Base-by-base conservation (phyloP, 2,329 filamentous ascomycete species). In the Thelonectria discophora region DNA sequence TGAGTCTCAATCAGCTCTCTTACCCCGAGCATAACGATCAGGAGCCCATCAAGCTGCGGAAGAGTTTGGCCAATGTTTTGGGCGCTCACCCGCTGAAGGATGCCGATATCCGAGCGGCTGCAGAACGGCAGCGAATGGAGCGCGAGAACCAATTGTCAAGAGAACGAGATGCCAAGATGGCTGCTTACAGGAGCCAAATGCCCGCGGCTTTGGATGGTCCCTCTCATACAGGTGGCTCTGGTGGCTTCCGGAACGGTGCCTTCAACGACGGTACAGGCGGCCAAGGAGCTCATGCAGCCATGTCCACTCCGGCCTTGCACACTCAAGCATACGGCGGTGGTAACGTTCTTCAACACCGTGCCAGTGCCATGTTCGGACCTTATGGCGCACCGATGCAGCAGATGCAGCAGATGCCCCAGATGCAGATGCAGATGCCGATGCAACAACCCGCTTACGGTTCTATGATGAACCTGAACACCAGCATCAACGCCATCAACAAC, bases 41-140 rank as follows among this genome's bases (percentile, higher is more conserved):
- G 17, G 60, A 72, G n/a, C 73, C 71, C 17, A 62, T 73, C 12
- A 73, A 71, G 18, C 61, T 73, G 49, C 65, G 80, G 6, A 78
- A 85, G 58, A 87, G 83, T 66, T 79, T 91, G 77, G 88, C 88
- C 0, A 85, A 90, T 65, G 79, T 91, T 5, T 77, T 87, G 3
- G 72, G 76, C 17, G 78, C 72, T 1, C 79, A 83, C 52, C 80
- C 81, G 5, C 71, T 76, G 24, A 69, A 77, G 39, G 80, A 80
- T 10, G 50, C 58, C 0, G 77, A 84, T 30, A 76, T 78, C 1
- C 75, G 78, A n/a, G 74, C 78, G 11, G 75, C 75, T 5, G 79
- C 81, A 18, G 79, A 83, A 15, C 74, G 76, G 46, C 75, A 76
- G 3, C 76, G 74, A 9, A 75, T 79, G 54, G 77, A 80, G 30